These are phyloP conservation scores for Saccharomycopsis hybrid DNA, from an alignment of 1,139 yeast genomes.

Conservation along the genomic window DNA sequence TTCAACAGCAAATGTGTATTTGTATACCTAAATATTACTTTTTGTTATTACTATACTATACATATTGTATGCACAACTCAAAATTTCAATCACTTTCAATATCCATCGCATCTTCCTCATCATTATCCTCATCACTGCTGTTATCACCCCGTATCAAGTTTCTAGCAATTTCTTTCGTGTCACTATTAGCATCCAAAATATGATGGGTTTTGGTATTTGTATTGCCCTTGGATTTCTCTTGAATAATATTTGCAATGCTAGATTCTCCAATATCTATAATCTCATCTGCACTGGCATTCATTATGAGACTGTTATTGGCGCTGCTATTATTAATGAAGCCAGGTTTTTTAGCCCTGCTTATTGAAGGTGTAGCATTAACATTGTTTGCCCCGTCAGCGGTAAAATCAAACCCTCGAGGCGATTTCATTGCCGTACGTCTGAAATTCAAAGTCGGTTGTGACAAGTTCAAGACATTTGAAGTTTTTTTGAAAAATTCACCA, in stretches of 20 bases:
- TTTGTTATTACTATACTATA: no score
- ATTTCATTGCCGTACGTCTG: constrained; percentile 1
- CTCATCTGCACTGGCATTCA: background rate
- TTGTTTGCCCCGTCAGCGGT: no score
- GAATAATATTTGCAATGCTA: background rate
- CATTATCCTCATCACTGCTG: constrained; percentile 57
- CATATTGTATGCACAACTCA: no score
- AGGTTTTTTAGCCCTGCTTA: no score
- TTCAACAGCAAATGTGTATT: no score
- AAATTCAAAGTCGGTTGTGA: constrained; percentile 18
- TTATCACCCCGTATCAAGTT: constrained; percentile 46
- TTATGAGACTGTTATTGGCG: background rate
- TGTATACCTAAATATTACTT: no score
- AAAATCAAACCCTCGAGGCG: background rate
- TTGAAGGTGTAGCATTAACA: no score
- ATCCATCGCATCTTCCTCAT: constrained; percentile 60
- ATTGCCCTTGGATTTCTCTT: background rate
- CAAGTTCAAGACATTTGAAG: constrained; percentile 12
- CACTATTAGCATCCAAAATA: constrained; percentile 22
- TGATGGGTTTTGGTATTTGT: background rate
- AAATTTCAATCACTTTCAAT: constrained; percentile 43
- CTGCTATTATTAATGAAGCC: background rate
- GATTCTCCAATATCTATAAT: background rate
- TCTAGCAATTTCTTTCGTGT: constrained; percentile 25
- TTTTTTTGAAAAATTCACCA: constrained; percentile 20